Conservation (phyloP, 495 filamentous ascomycete species). For the Penicillium antarcticum region DNA sequence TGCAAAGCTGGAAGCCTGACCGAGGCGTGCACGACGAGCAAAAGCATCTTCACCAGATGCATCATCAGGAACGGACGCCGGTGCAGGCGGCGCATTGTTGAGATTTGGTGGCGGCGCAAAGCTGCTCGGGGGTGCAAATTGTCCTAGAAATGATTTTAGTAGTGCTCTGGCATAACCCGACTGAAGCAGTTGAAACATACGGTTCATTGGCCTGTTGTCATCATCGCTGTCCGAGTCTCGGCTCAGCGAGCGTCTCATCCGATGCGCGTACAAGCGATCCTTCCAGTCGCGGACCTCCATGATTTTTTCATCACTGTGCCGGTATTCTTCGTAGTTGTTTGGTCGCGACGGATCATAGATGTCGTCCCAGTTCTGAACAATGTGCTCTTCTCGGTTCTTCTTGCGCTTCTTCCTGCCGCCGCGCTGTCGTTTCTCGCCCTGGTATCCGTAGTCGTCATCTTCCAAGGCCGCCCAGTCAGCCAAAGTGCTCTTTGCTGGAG, state of each 20-base stretch:
- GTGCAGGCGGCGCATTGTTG: slow-evolving; percentile 33
- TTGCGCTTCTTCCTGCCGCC: slow-evolving; percentile 87
- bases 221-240: slow-evolving; percentile 59
- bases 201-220: slow-evolving; percentile 46
- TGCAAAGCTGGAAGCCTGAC: slow-evolving; percentile 6
- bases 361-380: slow-evolving; percentile 82
- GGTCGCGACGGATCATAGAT: slow-evolving; percentile 84
- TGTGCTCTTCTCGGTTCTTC: slow-evolving; percentile 65
- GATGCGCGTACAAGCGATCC: slow-evolving; percentile 74
- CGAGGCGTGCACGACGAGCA: slow-evolving; percentile 57
- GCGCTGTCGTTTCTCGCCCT: slow-evolving; percentile 63
- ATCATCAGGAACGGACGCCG: slow-evolving; percentile 48
- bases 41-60: slow-evolving; percentile 71
- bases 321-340: slow-evolving; percentile 84
- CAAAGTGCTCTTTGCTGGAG: slow-evolving; percentile 59
- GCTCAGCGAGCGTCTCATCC: slow-evolving; percentile 47
- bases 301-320: slow-evolving; percentile 79
- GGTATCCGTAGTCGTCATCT: slow-evolving; percentile 67
- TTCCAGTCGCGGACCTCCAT: slow-evolving; percentile 85
- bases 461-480: slow-evolving; percentile 82
- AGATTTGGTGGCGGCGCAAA: slow-evolving; percentile 70
- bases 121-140: slow-evolving; percentile 69
- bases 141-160: slow-evolving; percentile 39
- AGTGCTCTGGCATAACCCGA: neutral
- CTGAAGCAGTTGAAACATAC: slow-evolving; percentile 35